phyloP scores from a whole-genome alignment of 2,329 filamentous ascomycete genomes.

The Penicillium sp. region DNA sequence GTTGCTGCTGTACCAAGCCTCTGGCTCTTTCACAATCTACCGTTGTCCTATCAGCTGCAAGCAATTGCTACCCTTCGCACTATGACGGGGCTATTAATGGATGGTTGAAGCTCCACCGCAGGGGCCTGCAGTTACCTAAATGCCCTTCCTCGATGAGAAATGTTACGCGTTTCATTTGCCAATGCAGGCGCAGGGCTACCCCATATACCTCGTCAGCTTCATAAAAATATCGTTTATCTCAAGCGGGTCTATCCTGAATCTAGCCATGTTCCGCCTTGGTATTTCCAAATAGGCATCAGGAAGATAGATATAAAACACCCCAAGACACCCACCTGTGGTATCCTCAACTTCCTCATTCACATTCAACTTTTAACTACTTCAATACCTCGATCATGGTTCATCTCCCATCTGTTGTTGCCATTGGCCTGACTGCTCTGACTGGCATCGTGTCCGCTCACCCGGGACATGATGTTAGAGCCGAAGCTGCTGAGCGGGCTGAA shows the following conservation, averaged over 20 bases:
- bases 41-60: constrained; percentile 4
- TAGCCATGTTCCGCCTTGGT: background rate
- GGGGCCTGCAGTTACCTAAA: background rate
- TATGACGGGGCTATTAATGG: background rate
- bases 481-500: constrained; percentile 52
- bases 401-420: constrained; percentile 22
- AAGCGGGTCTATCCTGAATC: background rate
- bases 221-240: background rate
- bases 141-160: constrained; percentile 14
- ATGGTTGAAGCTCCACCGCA: constrained; percentile 8
- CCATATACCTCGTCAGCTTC: background rate
- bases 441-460: constrained; percentile 46
- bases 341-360: background rate
- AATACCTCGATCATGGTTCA: constrained; percentile 19
- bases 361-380: background rate
- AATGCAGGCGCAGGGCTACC: background rate
- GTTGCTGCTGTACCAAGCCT: background rate
- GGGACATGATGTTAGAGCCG: constrained; percentile 51
- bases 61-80: background rate
- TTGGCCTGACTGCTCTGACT: constrained; percentile 28
- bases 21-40: background rate
- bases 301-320: constrained; percentile 4
- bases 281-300: background rate
- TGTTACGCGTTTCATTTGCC: constrained; percentile 11
- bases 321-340: background rate